Conservation (phyloP, 805 yeast species). For the Wickerhamiella vanderwaltii region DNA sequence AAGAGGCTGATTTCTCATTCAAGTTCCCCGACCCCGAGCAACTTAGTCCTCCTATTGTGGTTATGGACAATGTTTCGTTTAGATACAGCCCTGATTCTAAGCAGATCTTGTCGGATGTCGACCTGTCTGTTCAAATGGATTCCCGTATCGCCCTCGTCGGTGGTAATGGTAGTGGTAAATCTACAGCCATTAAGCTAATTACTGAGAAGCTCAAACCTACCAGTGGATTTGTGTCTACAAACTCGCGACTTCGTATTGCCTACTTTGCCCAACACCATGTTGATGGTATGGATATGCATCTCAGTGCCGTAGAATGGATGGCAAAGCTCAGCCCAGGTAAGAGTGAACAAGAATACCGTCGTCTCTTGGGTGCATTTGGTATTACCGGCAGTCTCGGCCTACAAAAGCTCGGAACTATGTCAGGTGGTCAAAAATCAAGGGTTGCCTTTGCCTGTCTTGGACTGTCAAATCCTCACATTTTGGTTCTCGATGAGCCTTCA, state of each 20-base stretch:
- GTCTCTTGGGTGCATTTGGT: slow-evolving; percentile 94
- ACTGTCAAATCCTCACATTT: slow-evolving; percentile 76
- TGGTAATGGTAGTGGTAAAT: slow-evolving; percentile 99
- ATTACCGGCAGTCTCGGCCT: slow-evolving; percentile 88
- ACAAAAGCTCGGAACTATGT: slow-evolving; percentile 76
- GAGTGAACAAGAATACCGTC: slow-evolving; percentile 91
- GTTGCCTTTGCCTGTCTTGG: slow-evolving; percentile 96
- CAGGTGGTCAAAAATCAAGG: slow-evolving; percentile 98
- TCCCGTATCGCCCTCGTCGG: slow-evolving; percentile 95
- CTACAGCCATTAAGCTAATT: slow-evolving; percentile 77
- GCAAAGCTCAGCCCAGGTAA: slow-evolving; percentile 80
- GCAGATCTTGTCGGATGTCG: slow-evolving; percentile 60
- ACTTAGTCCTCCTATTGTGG: slow-evolving; percentile 86
- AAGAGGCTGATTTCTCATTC: slow-evolving; percentile 72
- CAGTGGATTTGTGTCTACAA: slow-evolving; percentile 65
- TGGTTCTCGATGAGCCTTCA: slow-evolving; percentile 93
- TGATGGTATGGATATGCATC: slow-evolving; percentile 82
- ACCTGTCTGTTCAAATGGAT: slow-evolving; percentile 81
- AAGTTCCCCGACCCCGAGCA: slow-evolving; percentile 92
- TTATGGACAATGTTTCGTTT: slow-evolving; percentile 72
- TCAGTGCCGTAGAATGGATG: slow-evolving; percentile 92
- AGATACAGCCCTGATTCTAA: slow-evolving; percentile 50
- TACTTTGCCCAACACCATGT: slow-evolving; percentile 98
- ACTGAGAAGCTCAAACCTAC: slow-evolving; percentile 67
- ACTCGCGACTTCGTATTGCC: slow-evolving; percentile 82